A percentile compares a stretch with the other conserved stretches of the same genome.
These are phyloP conservation scores for Phaeosphaeria sp. DNA, from an alignment of 2,329 filamentous ascomycete species.

Conservation along the genomic window DNA sequence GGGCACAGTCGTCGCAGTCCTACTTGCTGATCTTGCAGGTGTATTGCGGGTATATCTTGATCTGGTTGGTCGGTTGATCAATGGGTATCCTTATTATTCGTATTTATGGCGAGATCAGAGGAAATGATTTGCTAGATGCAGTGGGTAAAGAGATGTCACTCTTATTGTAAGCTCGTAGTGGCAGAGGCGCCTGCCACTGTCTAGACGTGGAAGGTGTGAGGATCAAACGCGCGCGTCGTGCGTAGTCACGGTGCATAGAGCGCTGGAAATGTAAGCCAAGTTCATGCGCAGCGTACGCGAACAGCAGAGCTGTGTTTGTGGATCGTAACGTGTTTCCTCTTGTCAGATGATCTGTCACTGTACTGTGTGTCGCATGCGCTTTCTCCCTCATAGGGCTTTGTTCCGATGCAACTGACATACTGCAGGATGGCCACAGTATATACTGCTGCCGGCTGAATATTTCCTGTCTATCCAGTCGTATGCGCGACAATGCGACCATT, in stretches of 20 bases:
- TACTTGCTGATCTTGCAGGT: background rate
- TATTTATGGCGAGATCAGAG: background rate
- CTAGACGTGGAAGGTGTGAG: background rate
- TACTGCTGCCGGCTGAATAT: background rate
- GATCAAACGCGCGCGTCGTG: background rate
- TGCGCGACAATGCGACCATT: background rate
- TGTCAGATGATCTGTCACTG: background rate
- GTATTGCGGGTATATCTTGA: background rate
- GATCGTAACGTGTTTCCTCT: background rate
- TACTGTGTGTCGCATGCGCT: background rate
- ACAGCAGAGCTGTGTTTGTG: background rate
- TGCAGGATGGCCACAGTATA: background rate
- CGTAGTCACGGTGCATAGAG: background rate
- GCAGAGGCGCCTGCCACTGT: background rate
- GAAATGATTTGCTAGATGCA: background rate
- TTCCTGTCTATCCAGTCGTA: background rate
- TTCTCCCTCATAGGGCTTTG: background rate
- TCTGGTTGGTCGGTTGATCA: background rate
- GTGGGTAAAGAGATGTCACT: background rate
- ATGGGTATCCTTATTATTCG: background rate
- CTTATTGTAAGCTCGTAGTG: background rate
- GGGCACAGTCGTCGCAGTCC: background rate
- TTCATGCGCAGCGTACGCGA: background rate
- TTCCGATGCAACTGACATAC: background rate
- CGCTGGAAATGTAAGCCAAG: background rate